A percentile compares a stretch with the other conserved stretches of the same genome.
phyloP scores from a whole-genome alignment of 2,329 filamentous ascomycete genomes.

The Macrophomina tecta region DNA sequence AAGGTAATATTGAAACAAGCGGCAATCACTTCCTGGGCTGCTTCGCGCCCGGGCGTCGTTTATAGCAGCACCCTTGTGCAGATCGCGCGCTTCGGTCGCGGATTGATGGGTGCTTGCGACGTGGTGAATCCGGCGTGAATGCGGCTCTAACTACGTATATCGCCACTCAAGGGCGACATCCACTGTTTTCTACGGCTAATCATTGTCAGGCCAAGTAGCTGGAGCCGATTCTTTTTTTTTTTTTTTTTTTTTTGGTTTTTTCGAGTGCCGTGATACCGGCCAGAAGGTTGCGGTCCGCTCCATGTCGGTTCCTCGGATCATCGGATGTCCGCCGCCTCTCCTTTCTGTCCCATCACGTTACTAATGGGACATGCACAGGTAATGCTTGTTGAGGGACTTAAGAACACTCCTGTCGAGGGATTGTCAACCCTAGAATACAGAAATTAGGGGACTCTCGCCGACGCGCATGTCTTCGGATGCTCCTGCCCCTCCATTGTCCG shows the following conservation, averaged over 20 bases:
- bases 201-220: background rate
- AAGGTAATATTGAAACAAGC: accelerated
- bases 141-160: background rate
- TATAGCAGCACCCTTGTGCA: slow-evolving; percentile 1
- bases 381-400: no score
- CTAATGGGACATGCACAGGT: no score
- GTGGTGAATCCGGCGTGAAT: background rate
- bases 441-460: background rate
- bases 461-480: background rate
- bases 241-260: no score
- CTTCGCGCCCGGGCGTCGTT: background rate
- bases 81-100: slow-evolving; percentile 24
- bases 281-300: background rate
- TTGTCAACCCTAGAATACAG: no score
- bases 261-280: background rate
- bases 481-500: background rate
- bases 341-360: no score
- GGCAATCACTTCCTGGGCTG: background rate
- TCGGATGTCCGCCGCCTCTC: background rate
- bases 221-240: background rate
- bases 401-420: no score
- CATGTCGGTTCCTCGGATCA: background rate
- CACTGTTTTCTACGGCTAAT: background rate
- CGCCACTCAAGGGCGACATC: background rate
- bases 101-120: slow-evolving; percentile 15